Percentiles rank a stretch among this genome's conserved stretches.
Evolutionary conservation across 2,329 filamentous ascomycete species (phyloP).

Genomic region (Lachnellula willkommii): DNA sequence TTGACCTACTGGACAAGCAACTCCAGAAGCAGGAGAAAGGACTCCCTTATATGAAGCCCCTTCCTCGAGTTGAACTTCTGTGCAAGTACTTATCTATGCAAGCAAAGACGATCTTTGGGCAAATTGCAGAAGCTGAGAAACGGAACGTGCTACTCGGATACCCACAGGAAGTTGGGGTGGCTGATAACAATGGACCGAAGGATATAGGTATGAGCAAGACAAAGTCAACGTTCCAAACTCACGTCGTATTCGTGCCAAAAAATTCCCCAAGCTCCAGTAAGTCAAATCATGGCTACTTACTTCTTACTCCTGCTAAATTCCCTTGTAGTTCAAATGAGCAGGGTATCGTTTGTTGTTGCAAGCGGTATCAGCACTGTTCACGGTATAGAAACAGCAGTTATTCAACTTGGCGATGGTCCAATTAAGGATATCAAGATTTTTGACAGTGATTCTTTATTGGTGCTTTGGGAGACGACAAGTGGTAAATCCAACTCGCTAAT

Average conservation of each 20-base stretch:
- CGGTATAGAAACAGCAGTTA: constrained; percentile 13
- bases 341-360: constrained; percentile 24
- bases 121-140: constrained; percentile 65
- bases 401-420: constrained; percentile 27
- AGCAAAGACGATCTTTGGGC: constrained; percentile 56
- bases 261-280: constrained; percentile 18
- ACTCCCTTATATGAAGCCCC: constrained; percentile 40
- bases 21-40: constrained; percentile 27
- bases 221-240: constrained; percentile 10
- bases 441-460: constrained; percentile 23
- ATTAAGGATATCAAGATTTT: constrained; percentile 31
- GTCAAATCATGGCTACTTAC: constrained; percentile 1
- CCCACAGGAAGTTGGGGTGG: constrained; percentile 28
- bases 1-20: constrained; percentile 41
- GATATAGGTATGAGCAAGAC: constrained; percentile 28
- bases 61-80: constrained; percentile 60
- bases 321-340: constrained; percentile 26
- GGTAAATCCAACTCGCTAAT: constrained; percentile 17
- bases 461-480: constrained; percentile 24
- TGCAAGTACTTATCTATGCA: constrained; percentile 53
- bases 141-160: constrained; percentile 63
- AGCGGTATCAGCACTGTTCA: constrained; percentile 28
- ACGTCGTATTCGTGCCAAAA: constrained; percentile 26
- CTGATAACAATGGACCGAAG: constrained; percentile 15
- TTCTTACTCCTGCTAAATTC: constrained; percentile 1